These are phyloP conservation scores for Penicillium sp. DNA, from an alignment of 2,329 filamentous ascomycete genomes.

Conservation along the genomic window DNA sequence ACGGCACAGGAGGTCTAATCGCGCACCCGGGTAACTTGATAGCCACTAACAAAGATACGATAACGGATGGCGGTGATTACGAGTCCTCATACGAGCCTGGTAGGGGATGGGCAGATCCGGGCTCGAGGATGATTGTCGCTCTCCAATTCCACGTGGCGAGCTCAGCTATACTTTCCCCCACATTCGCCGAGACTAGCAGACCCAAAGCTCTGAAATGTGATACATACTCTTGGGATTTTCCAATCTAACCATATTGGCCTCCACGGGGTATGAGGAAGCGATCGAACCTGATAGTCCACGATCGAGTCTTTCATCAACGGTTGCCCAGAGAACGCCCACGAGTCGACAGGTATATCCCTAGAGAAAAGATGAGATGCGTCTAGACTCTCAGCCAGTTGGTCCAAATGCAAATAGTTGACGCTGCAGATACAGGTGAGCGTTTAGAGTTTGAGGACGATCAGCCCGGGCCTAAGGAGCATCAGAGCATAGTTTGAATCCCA, in stretches of 20 bases:
- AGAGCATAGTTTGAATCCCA: conserved; percentile 18
- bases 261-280: not conserved
- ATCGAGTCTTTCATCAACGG: not conserved
- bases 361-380: not conserved
- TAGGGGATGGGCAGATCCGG: not conserved
- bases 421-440: not conserved
- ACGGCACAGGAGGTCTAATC: not conserved
- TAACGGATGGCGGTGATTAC: not conserved
- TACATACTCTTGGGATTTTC: not conserved
- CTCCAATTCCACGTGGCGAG: conserved; percentile 8
- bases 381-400: conserved; percentile 3
- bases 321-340: not conserved
- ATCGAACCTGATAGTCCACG: not conserved
- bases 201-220: not conserved
- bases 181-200: not conserved
- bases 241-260: not conserved
- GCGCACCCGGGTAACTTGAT: not conserved
- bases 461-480: conserved; percentile 5
- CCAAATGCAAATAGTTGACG: not conserved
- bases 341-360: not conserved
- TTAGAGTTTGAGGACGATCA: conserved; percentile 8
- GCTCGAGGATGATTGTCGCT: not conserved
- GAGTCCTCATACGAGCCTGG: not conserved
- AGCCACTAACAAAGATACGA: not conserved
- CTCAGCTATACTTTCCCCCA: conserved; percentile 5